These are phyloP conservation scores for Termitomyces sp. DNA, from an alignment of 768 basidiomycete species.

Conservation along the genomic window DNA sequence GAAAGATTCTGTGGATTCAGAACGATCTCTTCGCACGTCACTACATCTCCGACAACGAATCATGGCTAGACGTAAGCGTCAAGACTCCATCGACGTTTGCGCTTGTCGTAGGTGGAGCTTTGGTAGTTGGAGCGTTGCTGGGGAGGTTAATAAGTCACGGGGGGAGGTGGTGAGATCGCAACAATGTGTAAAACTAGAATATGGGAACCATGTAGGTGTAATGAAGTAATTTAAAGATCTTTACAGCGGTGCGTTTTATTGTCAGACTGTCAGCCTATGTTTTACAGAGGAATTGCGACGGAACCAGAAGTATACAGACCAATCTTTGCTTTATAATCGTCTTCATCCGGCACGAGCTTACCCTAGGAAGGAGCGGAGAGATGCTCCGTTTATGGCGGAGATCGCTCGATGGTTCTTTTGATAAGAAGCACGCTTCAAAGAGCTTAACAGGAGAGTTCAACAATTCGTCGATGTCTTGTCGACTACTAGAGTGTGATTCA, in stretches of 20 bases:
- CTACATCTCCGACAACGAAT: slow-evolving; percentile 3
- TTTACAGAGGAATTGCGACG: no score
- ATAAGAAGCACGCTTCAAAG: no score
- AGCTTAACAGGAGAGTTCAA: no score
- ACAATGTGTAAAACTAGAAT: background rate
- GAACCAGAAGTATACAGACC: background rate
- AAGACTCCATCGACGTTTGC: background rate
- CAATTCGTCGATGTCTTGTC: no score
- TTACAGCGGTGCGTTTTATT: background rate
- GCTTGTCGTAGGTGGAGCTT: background rate
- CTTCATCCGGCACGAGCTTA: no score
- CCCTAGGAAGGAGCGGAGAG: no score
- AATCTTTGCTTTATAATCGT: no score
- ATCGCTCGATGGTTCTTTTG: no score
- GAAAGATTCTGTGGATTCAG: slow-evolving; percentile 44
- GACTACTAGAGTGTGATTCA: no score
- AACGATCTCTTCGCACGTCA: slow-evolving; percentile 25
- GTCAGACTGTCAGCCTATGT: no score
- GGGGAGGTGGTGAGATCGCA: background rate
- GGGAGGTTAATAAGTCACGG: background rate
- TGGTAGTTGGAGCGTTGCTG: background rate
- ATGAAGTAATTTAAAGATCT: background rate
- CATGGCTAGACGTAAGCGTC: background rate
- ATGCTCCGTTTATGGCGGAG: background rate
- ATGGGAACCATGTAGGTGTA: background rate